Evolutionary conservation across 1,284 basidiomycete species (phyloP), one percentile per base, ranked within the genome.

Genomic region (Moesziomyces globuligerus): DNA sequence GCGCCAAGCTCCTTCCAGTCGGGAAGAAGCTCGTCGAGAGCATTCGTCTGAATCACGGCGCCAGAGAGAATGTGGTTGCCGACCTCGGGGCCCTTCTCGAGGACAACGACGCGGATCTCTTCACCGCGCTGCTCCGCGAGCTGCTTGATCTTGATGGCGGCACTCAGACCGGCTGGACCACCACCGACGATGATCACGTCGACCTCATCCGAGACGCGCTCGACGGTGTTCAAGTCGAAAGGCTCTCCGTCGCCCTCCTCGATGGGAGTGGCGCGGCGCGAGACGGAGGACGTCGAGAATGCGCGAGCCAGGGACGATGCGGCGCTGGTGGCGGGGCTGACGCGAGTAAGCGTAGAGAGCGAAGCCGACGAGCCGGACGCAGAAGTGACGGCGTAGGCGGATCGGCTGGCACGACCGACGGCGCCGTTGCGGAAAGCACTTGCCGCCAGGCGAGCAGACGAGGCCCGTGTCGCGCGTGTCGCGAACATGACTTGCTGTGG

Each of bases 141-240:
- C 84, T 98, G 94, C 85, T 96, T 97, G 57, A 98, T 86, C 29
- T 92, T 87, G 76, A 98, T 98, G 4, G 95, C 96, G n/a, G 95
- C 94, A 76, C 90, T 91, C 59, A 98, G 87, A 29, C 96, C 95
- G 0, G 95, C 94, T 3, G 95, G 95, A 1, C 95, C 96, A 15
- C 88, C 94, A 23, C 95, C 95, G 67, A 98, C 94, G 77, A 98
- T 97, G 83, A 94, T 94, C 32, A 98, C 94, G 77, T 98, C 95
- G 46, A 93, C 93, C 68, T 94, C 89, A 60, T 83, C 81, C 28
- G 77, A 71, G n/a, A 79, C 83, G 15, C 81, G 68, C 62, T 83
- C 82, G 11, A 83, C 76, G 5, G 60, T 70, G 25, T 61, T 53
- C 32, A 83, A 48, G 49, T 82, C 80, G 44, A 81, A 78, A 13